Evolutionary conservation across 257 asterid species (phyloP), one percentile per base, ranked within the genome.

Genomic region (Haberlea rhodopensis): DNA sequence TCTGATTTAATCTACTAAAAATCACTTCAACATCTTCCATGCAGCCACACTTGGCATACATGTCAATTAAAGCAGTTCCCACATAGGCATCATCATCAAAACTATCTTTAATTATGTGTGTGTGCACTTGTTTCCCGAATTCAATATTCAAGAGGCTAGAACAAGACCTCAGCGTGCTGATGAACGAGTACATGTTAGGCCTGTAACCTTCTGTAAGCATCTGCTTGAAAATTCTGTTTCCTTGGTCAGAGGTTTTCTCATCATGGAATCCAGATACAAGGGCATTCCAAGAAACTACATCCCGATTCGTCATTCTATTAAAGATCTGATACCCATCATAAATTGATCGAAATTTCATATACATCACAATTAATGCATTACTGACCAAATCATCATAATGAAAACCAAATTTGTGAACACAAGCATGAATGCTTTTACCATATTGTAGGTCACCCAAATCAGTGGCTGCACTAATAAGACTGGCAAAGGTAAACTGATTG

Each of bases 331-430:
- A 56, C 59, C 95, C 96, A 60, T 85, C 86, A 69, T 71, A 48
- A 68, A 59, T 71, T 25, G 74, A 81, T 67, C 81, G 79, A 74
- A 87, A 73, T 62, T 84, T 84, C 92, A 76, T 82, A 78, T 90
- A 90, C 97, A 90, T 85, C 68, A 85, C 75, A 70, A 88, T 79
- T 67, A 90, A 76, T 63, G 95, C 90, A 79, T 90, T 90, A 62
- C 88, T 71, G 29, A 87, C 85, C 63, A 69, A 67, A 65, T 54
- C 75, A 69, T 87, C 86, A 25, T 77, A 78, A 26, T 76, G 89
- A 56, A 74, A 77, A 57, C 95, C 80, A 66, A 76, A 74, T 78
- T 85, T 90, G 55, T 68, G 73, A 60, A 85, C 84, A 69, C 86
- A 88, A 2, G 94, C 92, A 73, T 90, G 95, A 70, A 85, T 80